phyloP scores from a whole-genome alignment of 176 grass and related monocot species.

The Alopecurus myosuroides region DNA sequence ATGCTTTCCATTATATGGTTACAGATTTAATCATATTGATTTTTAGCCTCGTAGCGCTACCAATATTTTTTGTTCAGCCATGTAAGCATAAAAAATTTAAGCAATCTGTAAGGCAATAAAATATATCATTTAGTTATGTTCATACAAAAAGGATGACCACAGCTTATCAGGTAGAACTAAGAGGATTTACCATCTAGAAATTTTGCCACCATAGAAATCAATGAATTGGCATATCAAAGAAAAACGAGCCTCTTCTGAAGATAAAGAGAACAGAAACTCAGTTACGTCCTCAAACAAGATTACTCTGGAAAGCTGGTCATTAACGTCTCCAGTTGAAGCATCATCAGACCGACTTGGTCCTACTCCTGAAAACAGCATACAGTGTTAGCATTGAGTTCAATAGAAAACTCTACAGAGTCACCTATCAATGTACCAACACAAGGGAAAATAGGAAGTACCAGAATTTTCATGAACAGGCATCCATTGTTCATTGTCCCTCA shows the following conservation, averaged over 20 bases:
- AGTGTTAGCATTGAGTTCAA: conserved; percentile 15
- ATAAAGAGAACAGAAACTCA: conserved; percentile 87
- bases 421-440: conserved; percentile 21
- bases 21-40: background rate
- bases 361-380: conserved; percentile 21
- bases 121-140: background rate
- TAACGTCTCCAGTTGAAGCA: conserved; percentile 47
- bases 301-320: conserved; percentile 83
- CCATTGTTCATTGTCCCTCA: conserved; percentile 77
- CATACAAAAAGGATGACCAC: background rate
- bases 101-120: background rate
- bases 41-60: background rate
- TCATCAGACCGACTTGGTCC: conserved; percentile 30
- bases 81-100: background rate
- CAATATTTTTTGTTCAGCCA: background rate
- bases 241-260: conserved; percentile 76
- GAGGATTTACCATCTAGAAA: conserved; percentile 79
- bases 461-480: conserved; percentile 78
- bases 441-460: conserved; percentile 33
- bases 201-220: conserved; percentile 87
- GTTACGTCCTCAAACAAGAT: conserved; percentile 92
- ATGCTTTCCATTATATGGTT: background rate
- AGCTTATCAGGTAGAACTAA: background rate
- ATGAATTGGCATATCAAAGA: conserved; percentile 94
- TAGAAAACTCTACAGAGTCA: conserved; percentile 20